Percentiles rank a stretch among this genome's conserved stretches.
These are phyloP conservation scores for Syzygium malaccense DNA, from an alignment of 441 rosid species.

Conservation along the genomic window DNA sequence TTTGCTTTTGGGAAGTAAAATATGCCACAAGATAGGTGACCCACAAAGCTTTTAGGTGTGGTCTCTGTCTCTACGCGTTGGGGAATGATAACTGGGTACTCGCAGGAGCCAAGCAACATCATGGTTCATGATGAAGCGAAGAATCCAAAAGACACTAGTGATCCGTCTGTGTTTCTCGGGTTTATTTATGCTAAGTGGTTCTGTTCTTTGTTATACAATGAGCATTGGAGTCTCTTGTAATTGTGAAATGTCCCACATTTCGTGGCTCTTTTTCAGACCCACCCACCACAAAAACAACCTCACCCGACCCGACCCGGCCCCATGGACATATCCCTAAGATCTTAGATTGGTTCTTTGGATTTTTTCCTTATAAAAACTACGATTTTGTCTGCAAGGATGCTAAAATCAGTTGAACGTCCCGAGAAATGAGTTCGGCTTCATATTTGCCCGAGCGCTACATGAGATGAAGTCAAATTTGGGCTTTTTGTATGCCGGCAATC, in stretches of 20 bases:
- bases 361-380: not conserved
- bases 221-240: not conserved
- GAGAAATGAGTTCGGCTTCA: not conserved
- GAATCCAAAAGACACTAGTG: not conserved
- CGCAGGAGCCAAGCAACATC: not conserved
- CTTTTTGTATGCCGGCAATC: not conserved
- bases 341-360: not conserved
- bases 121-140: not conserved
- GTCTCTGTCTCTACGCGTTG: not conserved
- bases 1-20: not conserved
- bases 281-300: not conserved
- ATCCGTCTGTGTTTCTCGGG: not conserved
- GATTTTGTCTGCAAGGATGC: not conserved
- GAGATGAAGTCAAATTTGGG: not conserved
- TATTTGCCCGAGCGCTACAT: not conserved
- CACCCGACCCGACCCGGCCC: not conserved
- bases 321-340: not conserved
- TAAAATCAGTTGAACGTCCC: not conserved
- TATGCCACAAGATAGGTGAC: not conserved
- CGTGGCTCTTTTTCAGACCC: not conserved
- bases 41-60: not conserved
- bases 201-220: not conserved
- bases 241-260: rapidly evolving
- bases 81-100: not conserved
- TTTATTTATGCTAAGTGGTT: not conserved